Percentiles rank a stretch among this genome's conserved stretches.
Evolutionary conservation across 805 yeast genomes (phyloP).

Genomic region (Teunomyces pallodes): DNA sequence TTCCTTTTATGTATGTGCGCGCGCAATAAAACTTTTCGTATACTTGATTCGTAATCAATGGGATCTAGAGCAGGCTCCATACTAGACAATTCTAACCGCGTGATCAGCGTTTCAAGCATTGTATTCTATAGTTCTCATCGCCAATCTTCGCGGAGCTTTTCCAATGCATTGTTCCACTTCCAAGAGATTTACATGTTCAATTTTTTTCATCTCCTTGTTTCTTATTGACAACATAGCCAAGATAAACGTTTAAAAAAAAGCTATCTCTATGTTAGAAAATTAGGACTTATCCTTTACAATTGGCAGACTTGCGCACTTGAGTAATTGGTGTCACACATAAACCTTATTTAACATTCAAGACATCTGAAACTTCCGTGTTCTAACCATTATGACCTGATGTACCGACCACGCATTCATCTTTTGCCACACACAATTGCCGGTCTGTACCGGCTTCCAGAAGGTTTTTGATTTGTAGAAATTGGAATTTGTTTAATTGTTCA

Average conservation of each 20-base stretch:
- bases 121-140: neutral
- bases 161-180: neutral
- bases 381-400: neutral
- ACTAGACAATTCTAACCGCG: no score
- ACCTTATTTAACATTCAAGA: neutral
- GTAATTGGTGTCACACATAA: neutral
- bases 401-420: neutral
- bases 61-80: no score
- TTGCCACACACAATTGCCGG: neutral
- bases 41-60: neutral
- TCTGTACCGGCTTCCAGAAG: neutral
- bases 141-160: neutral
- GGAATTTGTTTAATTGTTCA: no score
- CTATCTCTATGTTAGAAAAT: neutral
- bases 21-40: neutral
- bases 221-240: no score
- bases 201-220: no score
- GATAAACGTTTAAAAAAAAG: neutral
- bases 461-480: neutral
- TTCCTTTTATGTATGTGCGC: neutral
- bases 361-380: neutral
- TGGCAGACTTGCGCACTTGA: neutral
- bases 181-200: no score
- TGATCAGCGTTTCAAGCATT: neutral
- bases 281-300: neutral